Evolutionary conservation across 2,329 filamentous ascomycete species (phyloP), one percentile per base, ranked within the genome.

Genomic region (Sporothrix brasiliensis): DNA sequence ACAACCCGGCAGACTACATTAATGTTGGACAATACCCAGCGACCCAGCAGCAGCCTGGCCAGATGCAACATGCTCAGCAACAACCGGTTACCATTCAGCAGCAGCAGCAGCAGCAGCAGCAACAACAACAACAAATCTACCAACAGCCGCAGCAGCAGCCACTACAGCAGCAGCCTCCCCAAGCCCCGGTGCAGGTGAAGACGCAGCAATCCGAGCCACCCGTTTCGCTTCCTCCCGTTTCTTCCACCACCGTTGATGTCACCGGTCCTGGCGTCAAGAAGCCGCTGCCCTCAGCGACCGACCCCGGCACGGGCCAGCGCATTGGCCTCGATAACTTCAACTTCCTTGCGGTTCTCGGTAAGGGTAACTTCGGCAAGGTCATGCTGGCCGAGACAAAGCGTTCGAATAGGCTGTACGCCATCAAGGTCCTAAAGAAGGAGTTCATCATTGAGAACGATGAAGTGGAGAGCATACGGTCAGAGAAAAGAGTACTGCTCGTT

Each of bases 361-460:
- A 99, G 82, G 95, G 95, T 83, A 99, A 99, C 82, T 99, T 99
- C 78, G 95, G 95, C 80, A 99, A 99, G 82, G 95, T 99, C 82
- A 99, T 99, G 95, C 84, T 99, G 80, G 95, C 95, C 2, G 96
- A 99, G 82, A 97, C 95, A 1, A 99, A 99, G 85, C 89, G 89
- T 69, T 89, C 92, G 11, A 92, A 94, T 80, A 92, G 94, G 79
- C 85, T 99, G 9, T 99, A 98, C 79, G 95, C 95, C 70, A 99
- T 99, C 81, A 99, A 99, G 82, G 95, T 99, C 50, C 83, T 99
- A 75, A 99, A 99, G 87, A 99, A 99, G 83, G 95, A 99, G 80
- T 99, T 99, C 80, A 99, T 99, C 78, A 99, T 99, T 73, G 96
- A 99, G 79, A 97, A 99, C 74, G 95, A 99, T 78, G 95, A 99